phyloP scores from a whole-genome alignment of 257 asterid genomes.

The Ligustrum vulgare region DNA sequence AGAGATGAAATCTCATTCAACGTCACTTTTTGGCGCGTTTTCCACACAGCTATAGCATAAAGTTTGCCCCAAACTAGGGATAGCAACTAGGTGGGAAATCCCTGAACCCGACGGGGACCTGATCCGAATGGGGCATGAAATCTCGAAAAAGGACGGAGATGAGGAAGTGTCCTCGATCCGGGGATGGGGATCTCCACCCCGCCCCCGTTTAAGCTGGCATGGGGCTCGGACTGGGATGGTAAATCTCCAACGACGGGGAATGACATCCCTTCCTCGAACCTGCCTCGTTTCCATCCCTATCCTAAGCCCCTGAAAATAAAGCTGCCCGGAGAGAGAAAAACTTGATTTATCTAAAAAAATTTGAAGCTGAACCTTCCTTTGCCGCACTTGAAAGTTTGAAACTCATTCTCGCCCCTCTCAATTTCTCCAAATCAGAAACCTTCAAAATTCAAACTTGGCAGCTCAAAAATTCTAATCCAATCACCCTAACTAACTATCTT shows the following conservation, averaged over 20 bases:
- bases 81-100: too few relatives aligned
- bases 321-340: slow-evolving; percentile 95
- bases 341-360: slow-evolving; percentile 92
- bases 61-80: slow-evolving; percentile 59
- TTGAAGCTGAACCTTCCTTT: slow-evolving; percentile 78
- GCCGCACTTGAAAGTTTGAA: slow-evolving; percentile 63
- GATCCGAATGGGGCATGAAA: too few relatives aligned
- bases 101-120: too few relatives aligned
- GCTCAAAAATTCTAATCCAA: not conserved
- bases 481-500: not conserved
- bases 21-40: slow-evolving; percentile 88
- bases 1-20: slow-evolving; percentile 47
- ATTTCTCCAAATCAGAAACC: slow-evolving; percentile 15
- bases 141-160: too few relatives aligned
- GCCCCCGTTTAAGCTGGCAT: too few relatives aligned
- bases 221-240: too few relatives aligned
- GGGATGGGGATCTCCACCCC: too few relatives aligned
- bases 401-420: slow-evolving; percentile 85
- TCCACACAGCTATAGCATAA: slow-evolving; percentile 79
- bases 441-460: not conserved
- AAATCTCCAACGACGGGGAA: too few relatives aligned
- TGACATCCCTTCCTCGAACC: too few relatives aligned
- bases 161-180: too few relatives aligned
- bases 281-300: not conserved
- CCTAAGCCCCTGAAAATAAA: slow-evolving; percentile 82